Base-by-base conservation (phyloP, 2,329 filamentous ascomycete genomes). In the Paraphoma chrysanthemicola region DNA sequence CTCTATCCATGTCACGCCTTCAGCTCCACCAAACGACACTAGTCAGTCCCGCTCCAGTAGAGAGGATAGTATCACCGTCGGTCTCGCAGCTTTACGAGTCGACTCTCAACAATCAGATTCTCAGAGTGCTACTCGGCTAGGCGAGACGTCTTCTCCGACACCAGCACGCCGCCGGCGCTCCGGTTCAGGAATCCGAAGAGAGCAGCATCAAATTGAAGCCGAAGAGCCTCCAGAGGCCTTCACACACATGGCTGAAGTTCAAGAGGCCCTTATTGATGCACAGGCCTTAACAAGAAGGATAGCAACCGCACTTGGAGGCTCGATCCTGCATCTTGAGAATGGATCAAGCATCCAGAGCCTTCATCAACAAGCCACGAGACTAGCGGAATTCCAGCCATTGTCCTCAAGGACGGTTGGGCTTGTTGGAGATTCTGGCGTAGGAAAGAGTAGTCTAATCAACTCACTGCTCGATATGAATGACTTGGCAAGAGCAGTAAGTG, bases 401-500 rank as follows among this genome's bases (percentile, higher is more conserved):
- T 70, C 77, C 0, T 78, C 72, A 2, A 70, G 80, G 14, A 80
- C 66, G 3, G 79, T 84, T 0, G 81, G 80, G 0, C 77, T 83
- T 39, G 79, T 83, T 0, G 82, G 82, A 0, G 81, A 82, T 56
- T 81, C 81, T 11, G 82, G 81, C 3, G 79, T 77, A 77, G 81
- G 81, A 0, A 83, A 83, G 68, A 83, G 81, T 54, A 83, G 81
- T 54, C 64, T 83, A 3, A 69, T 84, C 14, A 84, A 83, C 60
- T 82, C 80, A 0, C 69, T 84, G 1, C 69, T 84, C 3, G 81
- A 84, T 48, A 69, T 48, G 0, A 48, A 60, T 1, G 70, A 66
- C 0, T 69, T 84, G 1, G 80, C 80, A 0, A 73, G 78, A 57
- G 71, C 79, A 1, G 81, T 83, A 69, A 74, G 80, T 64, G n/a